Evolutionary conservation across 164 flowering plant genomes (phyloP).

Genomic region (Vitis riparia): DNA sequence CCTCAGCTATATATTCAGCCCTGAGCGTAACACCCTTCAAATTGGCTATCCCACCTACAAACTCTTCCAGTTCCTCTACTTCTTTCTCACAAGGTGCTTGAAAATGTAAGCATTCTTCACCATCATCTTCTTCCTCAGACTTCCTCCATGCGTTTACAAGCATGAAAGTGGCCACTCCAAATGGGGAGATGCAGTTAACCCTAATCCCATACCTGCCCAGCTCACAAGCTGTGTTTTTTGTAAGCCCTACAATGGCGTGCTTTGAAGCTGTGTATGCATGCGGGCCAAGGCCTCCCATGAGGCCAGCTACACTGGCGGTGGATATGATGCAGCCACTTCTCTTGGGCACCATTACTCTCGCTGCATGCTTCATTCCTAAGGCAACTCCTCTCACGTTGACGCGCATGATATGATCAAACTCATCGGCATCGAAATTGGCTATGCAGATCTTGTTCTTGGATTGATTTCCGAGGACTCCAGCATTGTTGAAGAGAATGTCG

Average conservation of each 20-base stretch:
- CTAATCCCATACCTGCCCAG: conserved; percentile 73
- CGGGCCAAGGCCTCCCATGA: conserved; percentile 81
- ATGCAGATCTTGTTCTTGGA: conserved; percentile 64
- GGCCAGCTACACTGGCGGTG: conserved; percentile 76
- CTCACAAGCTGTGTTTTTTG: conserved; percentile 79
- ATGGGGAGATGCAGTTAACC: conserved; percentile 88
- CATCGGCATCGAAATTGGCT: conserved; percentile 54
- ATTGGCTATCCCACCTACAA: conserved; percentile 59
- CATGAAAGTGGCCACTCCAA: conserved; percentile 84
- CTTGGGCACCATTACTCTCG: conserved; percentile 63
- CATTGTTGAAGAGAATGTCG: conserved; percentile 81
- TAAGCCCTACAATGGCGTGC: conserved; percentile 80
- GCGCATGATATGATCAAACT: conserved; percentile 65
- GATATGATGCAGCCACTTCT: conserved; percentile 69
- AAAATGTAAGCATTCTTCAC: conserved; percentile 22
- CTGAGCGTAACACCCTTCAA: conserved; percentile 52
- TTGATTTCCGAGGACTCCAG: conserved; percentile 76
- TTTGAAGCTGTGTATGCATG: conserved; percentile 86
- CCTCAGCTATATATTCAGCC: conserved; percentile 69
- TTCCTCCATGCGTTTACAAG: conserved; percentile 68
- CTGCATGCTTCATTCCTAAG: conserved; percentile 82
- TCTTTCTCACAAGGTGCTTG: conserved; percentile 41
- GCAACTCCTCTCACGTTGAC: conserved; percentile 71
- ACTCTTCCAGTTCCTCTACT: conserved; percentile 74
- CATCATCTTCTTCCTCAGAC: conserved; percentile 17